A percentile compares a stretch with the other conserved stretches of the same genome.
These are phyloP conservation scores for Hamigera avellanea DNA, from an alignment of 495 filamentous ascomycete species.

Conservation along the genomic window DNA sequence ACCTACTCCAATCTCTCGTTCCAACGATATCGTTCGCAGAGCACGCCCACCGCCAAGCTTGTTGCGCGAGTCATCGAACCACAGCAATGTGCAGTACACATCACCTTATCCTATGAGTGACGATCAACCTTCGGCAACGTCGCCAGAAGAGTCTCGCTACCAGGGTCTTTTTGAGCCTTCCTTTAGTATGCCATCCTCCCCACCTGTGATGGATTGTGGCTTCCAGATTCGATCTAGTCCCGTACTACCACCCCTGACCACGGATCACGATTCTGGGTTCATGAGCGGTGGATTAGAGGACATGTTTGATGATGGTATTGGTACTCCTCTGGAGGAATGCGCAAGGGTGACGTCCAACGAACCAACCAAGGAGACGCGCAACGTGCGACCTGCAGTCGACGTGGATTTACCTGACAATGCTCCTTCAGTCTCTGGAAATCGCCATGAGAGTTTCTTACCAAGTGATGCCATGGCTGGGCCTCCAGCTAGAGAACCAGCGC, in stretches of 20 bases:
- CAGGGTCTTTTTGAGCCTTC: constrained; percentile 36
- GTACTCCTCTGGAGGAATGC: constrained; percentile 23
- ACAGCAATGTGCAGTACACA: constrained; percentile 22
- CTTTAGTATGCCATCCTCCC: constrained; percentile 64
- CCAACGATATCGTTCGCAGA: constrained; percentile 21
- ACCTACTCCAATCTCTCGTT: constrained; percentile 65
- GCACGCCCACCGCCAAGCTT: constrained; percentile 23
- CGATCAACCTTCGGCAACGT: constrained; percentile 19
- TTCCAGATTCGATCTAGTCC: constrained; percentile 59
- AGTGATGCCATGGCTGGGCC: constrained; percentile 11
- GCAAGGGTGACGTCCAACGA: constrained; percentile 22
- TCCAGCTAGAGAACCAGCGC: constrained; percentile 7
- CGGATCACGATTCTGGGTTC: constrained; percentile 62
- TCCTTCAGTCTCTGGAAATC: constrained; percentile 10
- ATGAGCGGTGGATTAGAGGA: constrained; percentile 67
- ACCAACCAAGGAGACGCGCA: constrained; percentile 27
- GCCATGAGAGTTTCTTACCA: constrained; percentile 9
- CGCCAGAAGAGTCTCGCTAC: constrained; percentile 35
- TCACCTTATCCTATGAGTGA: constrained; percentile 39
- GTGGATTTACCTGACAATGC: constrained; percentile 19
- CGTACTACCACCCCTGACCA: constrained; percentile 50
- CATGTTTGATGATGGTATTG: constrained; percentile 38
- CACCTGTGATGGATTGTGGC: constrained; percentile 52
- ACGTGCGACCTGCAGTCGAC: constrained; percentile 27
- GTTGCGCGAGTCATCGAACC: constrained; percentile 32